A percentile compares a stretch with the other conserved stretches of the same genome.
phyloP scores from a whole-genome alignment of 2,329 filamentous ascomycete genomes.

The Penicillium sp. region DNA sequence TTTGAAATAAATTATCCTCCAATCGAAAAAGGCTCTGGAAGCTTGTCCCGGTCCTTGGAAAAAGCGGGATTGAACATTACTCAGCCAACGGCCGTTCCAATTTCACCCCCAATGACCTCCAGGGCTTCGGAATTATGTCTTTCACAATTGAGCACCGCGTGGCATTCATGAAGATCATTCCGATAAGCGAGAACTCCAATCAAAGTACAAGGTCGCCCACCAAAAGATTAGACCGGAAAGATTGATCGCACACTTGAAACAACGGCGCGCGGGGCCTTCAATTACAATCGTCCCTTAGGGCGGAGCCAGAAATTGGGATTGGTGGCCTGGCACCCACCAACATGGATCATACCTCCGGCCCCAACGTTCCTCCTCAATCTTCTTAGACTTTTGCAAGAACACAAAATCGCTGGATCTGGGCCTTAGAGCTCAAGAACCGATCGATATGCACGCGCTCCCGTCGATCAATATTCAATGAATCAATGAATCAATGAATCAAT shows the following conservation, averaged over 20 bases:
- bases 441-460: neutral
- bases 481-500: neutral
- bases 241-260: neutral
- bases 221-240: neutral
- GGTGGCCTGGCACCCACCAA: neutral
- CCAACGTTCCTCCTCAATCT: neutral
- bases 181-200: neutral
- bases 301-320: neutral
- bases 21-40: neutral
- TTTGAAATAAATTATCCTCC: neutral
- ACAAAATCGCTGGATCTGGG: conserved; percentile 2
- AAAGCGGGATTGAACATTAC: neutral
- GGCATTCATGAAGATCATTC: neutral
- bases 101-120: too few species aligned
- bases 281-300: neutral
- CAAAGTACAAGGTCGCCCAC: neutral
- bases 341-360: neutral
- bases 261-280: neutral
- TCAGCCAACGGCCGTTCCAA: neutral
- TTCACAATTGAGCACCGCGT: neutral
- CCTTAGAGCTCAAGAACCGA: neutral
- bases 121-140: neutral
- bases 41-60: neutral
- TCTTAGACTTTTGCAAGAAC: neutral
- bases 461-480: neutral